A percentile compares a stretch with the other conserved stretches of the same genome.
Evolutionary conservation across 2,329 filamentous ascomycete species (phyloP).

Genomic region (Alternaria arbusti): DNA sequence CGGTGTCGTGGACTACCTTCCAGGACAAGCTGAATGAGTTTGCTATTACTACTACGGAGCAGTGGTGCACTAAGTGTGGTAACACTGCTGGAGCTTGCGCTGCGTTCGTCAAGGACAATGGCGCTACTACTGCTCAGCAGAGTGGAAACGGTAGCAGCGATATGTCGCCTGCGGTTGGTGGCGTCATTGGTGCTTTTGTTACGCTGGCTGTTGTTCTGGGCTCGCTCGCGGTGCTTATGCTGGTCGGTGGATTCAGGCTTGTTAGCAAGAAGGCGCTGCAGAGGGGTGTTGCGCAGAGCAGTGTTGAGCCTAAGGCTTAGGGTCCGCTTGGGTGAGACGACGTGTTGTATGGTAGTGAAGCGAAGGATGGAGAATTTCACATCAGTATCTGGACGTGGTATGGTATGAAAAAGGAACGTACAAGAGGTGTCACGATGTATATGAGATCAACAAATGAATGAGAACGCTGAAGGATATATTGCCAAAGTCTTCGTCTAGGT

Average conservation of each 20-base stretch:
- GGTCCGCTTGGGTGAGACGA: not conserved
- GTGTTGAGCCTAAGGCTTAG: constrained; percentile 20
- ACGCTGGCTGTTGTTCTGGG: constrained; percentile 69
- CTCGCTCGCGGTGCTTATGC: constrained; percentile 57
- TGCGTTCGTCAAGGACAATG: constrained; percentile 42
- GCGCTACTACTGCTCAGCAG: not conserved
- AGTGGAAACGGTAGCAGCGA: constrained; percentile 47
- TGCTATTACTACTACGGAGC: constrained; percentile 66
- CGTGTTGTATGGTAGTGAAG: no score
- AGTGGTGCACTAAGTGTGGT: constrained; percentile 80
- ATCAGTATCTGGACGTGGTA: not conserved
- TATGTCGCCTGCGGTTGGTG: constrained; percentile 74
- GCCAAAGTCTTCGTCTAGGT: not conserved
- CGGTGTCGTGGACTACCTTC: constrained; percentile 74
- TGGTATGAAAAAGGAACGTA: no score
- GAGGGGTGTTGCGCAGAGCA: not conserved
- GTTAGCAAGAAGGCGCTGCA: constrained; percentile 59
- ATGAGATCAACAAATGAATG: not conserved
- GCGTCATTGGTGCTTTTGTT: constrained; percentile 78
- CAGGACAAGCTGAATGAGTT: constrained; percentile 67
- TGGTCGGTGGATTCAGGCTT: constrained; percentile 65
- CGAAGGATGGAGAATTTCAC: not conserved
- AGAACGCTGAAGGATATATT: not conserved
- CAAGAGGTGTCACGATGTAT: not conserved
- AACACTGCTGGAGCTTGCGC: constrained; percentile 73